Conservation (phyloP, 2,329 filamentous ascomycete genomes). For the Ophiocordyceps camponoti-floridani region DNA sequence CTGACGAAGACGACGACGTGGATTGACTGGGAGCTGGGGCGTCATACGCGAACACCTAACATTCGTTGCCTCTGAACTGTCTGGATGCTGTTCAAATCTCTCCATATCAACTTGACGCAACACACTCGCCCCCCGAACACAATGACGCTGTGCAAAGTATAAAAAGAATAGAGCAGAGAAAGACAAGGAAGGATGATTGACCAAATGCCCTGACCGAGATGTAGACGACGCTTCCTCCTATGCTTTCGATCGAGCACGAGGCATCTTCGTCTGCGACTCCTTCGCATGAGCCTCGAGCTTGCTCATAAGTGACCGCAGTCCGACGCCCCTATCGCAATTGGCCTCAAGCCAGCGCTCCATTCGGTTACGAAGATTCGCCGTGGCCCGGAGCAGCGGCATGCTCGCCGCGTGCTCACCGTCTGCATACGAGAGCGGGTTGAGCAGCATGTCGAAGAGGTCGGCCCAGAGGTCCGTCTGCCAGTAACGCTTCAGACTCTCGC, state of each 20-base stretch:
- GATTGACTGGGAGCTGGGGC: background rate
- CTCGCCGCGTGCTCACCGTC: constrained; percentile 43
- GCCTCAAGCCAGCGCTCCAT: constrained; percentile 74
- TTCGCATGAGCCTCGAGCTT: constrained; percentile 37
- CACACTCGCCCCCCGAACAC: no score
- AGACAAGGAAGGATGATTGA: no score
- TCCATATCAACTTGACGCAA: no score
- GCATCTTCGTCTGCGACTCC: constrained; percentile 12
- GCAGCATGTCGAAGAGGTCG: constrained; percentile 63
- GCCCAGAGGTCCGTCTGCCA: constrained; percentile 91
- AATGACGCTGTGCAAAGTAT: no score
- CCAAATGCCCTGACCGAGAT: no score
- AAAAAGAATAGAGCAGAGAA: no score
- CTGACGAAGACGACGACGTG: constrained; percentile 3
- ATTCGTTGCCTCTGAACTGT: no score
- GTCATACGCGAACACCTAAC: no score
- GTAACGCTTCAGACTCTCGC: constrained; percentile 78
- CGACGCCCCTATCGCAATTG: constrained; percentile 65
- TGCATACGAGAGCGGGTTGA: constrained; percentile 62
- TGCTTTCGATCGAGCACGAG: background rate
- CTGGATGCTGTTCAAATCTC: no score
- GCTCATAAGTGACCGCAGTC: constrained; percentile 52
- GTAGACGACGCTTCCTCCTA: background rate
- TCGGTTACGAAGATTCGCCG: constrained; percentile 49
- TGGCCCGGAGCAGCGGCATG: constrained; percentile 56